These are phyloP conservation scores for Peltaster fructicola DNA, from an alignment of 2,329 filamentous ascomycete genomes.

Conservation along the genomic window DNA sequence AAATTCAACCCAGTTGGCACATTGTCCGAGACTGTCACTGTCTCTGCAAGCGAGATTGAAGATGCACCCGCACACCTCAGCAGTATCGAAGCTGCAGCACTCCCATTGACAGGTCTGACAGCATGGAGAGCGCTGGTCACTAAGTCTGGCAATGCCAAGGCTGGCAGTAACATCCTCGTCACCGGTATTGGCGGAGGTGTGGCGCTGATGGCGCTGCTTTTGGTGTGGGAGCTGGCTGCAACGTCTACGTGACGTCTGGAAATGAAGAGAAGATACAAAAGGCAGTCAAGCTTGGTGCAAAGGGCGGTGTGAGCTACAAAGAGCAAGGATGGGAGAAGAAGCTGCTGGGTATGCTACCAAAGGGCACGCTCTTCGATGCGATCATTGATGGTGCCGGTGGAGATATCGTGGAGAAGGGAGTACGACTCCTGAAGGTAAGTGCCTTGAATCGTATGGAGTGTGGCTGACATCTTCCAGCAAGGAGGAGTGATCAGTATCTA, in stretches of 20 bases:
- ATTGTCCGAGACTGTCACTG: conserved; percentile 52
- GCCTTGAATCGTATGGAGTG: not conserved
- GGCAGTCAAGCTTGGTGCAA: conserved; percentile 55
- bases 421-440: conserved; percentile 47
- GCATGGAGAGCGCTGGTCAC: conserved; percentile 72
- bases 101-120: conserved; percentile 74
- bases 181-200: conserved; percentile 91
- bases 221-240: conserved; percentile 57
- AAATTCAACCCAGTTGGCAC: conserved; percentile 49
- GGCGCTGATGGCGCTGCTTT: conserved; percentile 63
- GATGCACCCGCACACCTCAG: conserved; percentile 54
- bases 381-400: conserved; percentile 86
- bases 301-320: conserved; percentile 69
- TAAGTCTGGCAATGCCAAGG: conserved; percentile 49
- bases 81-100: conserved; percentile 58
- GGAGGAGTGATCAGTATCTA: conserved; percentile 77
- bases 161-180: conserved; percentile 59
- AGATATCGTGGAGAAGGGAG: conserved; percentile 54
- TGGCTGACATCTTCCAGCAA: conserved; percentile 22
- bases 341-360: conserved; percentile 42
- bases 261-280: conserved; percentile 57
- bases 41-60: conserved; percentile 58
- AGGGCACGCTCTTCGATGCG: conserved; percentile 55
- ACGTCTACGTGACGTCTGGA: conserved; percentile 68
- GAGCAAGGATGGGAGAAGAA: conserved; percentile 66